These are phyloP conservation scores for Fusarium begoniae DNA, from an alignment of 2,329 filamentous ascomycete species.

Conservation along the genomic window DNA sequence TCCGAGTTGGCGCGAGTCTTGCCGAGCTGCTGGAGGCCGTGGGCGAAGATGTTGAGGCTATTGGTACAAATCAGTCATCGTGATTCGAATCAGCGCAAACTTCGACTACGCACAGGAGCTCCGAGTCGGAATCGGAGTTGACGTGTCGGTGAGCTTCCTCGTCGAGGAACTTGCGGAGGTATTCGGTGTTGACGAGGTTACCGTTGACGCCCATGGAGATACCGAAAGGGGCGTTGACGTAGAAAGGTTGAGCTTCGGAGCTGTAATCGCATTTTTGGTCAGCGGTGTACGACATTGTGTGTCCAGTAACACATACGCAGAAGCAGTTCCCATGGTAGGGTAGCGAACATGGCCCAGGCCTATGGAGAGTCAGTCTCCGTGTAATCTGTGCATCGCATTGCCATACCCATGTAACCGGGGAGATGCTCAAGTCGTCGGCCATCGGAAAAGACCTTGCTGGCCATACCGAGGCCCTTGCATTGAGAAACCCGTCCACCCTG, in stretches of 20 bases:
- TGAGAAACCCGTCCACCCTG: constrained; percentile 84
- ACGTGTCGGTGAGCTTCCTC: constrained; percentile 83
- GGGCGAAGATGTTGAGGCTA: constrained; percentile 83
- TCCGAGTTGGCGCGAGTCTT: constrained; percentile 82
- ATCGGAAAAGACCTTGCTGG: constrained; percentile 75
- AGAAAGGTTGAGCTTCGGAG: constrained; percentile 91
- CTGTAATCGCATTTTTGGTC: constrained; percentile 53
- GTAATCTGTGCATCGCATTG: not conserved
- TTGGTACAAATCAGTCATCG: constrained; percentile 64
- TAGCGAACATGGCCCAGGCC: constrained; percentile 83
- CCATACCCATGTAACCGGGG: constrained; percentile 78
- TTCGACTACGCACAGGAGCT: constrained; percentile 50
- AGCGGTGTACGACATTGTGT: not conserved
- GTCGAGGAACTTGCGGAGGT: constrained; percentile 77
- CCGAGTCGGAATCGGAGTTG: constrained; percentile 86
- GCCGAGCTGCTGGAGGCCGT: constrained; percentile 80
- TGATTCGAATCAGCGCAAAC: not conserved
- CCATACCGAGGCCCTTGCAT: constrained; percentile 91
- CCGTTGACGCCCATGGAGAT: constrained; percentile 71
- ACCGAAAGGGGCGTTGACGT: constrained; percentile 74
- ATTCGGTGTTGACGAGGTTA: constrained; percentile 81
- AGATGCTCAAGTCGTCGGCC: constrained; percentile 70
- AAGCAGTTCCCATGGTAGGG: constrained; percentile 85
- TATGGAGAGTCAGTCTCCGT: constrained; percentile 18
- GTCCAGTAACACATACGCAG: constrained; percentile 45